phyloP scores from a whole-genome alignment of 2,329 filamentous ascomycete species.

The Drechslera avenae region DNA sequence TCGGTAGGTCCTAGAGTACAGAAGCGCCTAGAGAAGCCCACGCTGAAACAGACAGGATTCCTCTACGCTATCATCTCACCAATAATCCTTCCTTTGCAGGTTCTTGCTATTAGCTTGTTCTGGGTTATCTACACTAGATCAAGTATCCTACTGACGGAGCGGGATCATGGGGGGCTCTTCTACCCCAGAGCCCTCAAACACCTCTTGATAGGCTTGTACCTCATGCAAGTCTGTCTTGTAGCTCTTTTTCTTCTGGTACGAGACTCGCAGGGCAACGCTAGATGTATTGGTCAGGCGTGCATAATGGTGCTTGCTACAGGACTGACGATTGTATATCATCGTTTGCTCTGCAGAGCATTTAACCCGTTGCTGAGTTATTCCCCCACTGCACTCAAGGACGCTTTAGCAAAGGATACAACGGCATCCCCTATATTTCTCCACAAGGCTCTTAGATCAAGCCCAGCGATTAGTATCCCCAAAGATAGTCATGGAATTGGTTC shows the following conservation, averaged over 20 bases:
- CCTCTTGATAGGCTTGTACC: constrained; percentile 16
- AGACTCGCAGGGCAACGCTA: constrained; percentile 9
- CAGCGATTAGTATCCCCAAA: constrained; percentile 1
- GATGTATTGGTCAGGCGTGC: constrained; percentile 9
- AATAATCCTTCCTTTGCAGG: constrained; percentile 17
- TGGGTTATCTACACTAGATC: constrained; percentile 16
- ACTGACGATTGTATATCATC: constrained; percentile 15
- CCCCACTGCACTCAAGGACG: constrained; percentile 1
- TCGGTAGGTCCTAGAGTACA: constrained; percentile 8
- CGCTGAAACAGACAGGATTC: constrained; percentile 9
- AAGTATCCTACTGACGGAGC: constrained; percentile 1
- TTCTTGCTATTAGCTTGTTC: constrained; percentile 14
- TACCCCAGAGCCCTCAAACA: constrained; percentile 19
- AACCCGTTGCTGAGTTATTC: constrained; percentile 12
- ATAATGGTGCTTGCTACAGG: constrained; percentile 6
- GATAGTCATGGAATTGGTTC: background rate
- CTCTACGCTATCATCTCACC: constrained; percentile 20
- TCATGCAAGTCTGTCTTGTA: constrained; percentile 12
- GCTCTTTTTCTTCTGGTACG: constrained; percentile 14
- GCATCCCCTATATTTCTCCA: constrained; percentile 1
- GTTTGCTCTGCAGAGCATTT: constrained; percentile 11
- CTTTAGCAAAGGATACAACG: background rate
- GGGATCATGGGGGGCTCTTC: constrained; percentile 11
- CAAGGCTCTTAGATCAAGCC: constrained; percentile 2
- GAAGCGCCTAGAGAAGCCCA: background rate